Base-by-base conservation (phyloP, 768 basidiomycete genomes). In the Podaxis sp. region DNA sequence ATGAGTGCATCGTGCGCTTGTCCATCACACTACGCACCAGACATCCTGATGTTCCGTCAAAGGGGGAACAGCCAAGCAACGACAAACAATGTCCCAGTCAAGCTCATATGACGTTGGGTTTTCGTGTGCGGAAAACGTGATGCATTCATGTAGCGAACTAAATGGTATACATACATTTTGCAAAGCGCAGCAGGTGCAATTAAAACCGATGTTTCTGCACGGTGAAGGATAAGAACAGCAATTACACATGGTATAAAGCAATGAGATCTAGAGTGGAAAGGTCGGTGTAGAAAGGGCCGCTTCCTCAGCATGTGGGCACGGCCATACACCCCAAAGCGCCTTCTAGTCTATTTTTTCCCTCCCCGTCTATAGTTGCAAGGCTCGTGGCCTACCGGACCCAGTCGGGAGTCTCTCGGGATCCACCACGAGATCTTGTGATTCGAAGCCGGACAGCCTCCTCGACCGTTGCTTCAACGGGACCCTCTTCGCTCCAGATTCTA, bases 361-460 rank as follows among this genome's bases (percentile, higher is more conserved):
- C 18, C 25, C 25, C 11, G 11, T 23, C 21, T 23, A 23, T 16
- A 21, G 18, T 27, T 7, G 25, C 7, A 27, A 1, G 23, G 13
- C 47, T 28, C 14, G 23, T 38, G 54, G 13, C 3, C 23, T 42
- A 6, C 16, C 23, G 1, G 52, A 54, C 2, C 32, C 21, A 10
- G 51, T 53, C 40, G 50, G 42, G 2, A 60, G 14, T 9, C 38
- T 47, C 51, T 62, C 56, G 0, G 56, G 62, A n/a, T 58, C 62
- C 21, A 25, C 50, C 14, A 42, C 36, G 5, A 23, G 27, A 13
- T 55, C 51, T 36, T 53, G 55, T 3, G 56, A 58, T 40, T 63
- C 63, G 32, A 51, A 63, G 13, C 59, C 60, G 3, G 63, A 61
- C 42, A 63, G 23, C 42, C 63, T 57, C 46, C 59, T 57, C 23